Conservation (phyloP, 2,329 filamentous ascomycete species). For the Fusarium mundagurra region DNA sequence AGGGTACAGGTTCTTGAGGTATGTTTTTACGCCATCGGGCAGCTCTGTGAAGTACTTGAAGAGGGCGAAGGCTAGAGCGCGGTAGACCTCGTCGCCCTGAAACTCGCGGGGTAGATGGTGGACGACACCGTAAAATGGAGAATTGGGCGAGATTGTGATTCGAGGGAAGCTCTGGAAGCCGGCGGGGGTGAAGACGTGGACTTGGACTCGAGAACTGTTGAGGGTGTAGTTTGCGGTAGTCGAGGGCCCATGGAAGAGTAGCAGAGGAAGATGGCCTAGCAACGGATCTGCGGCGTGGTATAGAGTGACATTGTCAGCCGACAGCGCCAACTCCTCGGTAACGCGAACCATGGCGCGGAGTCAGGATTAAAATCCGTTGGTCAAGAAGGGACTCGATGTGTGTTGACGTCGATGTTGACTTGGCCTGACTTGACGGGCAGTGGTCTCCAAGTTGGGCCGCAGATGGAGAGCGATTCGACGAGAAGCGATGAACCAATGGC, state of each 20-base stretch:
- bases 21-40: slow-evolving; percentile 77
- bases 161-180: slow-evolving; percentile 91
- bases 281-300: slow-evolving; percentile 90
- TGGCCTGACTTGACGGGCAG: slow-evolving; percentile 10
- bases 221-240: slow-evolving; percentile 87
- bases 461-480: slow-evolving; percentile 31
- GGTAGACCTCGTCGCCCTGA: slow-evolving; percentile 93
- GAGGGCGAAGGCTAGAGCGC: slow-evolving; percentile 89
- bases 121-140: slow-evolving; percentile 89
- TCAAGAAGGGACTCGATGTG: slow-evolving; percentile 21
- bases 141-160: slow-evolving; percentile 92
- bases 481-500: slow-evolving; percentile 5
- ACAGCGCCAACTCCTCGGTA: slow-evolving; percentile 79
- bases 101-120: slow-evolving; percentile 90
- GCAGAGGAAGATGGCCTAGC: slow-evolving; percentile 80
- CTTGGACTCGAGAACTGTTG: slow-evolving; percentile 92
- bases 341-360: slow-evolving; percentile 80
- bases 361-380: slow-evolving; percentile 35
- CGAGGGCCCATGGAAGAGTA: slow-evolving; percentile 92
- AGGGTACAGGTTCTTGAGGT: slow-evolving; percentile 69
- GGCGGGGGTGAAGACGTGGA: slow-evolving; percentile 89
- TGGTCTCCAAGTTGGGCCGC: slow-evolving; percentile 42
- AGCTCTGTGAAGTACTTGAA: slow-evolving; percentile 95
- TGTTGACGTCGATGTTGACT: slow-evolving; percentile 26
- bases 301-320: slow-evolving; percentile 83